phyloP scores from a whole-genome alignment of 2,329 filamentous ascomycete genomes.

The Zymoseptoria crescenta region DNA sequence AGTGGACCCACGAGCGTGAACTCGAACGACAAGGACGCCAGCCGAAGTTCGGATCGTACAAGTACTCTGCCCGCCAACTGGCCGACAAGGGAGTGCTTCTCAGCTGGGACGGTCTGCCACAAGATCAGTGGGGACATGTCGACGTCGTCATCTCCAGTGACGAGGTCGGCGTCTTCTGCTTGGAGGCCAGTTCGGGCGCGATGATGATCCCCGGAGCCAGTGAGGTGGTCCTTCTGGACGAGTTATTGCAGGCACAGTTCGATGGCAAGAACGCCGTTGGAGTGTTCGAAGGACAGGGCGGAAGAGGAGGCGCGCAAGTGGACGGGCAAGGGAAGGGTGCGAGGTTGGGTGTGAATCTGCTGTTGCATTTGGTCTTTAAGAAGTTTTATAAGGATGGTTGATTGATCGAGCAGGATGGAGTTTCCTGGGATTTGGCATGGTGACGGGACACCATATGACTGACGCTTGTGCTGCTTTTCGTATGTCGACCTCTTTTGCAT shows the following conservation, averaged over 20 bases:
- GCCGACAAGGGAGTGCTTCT: slow-evolving; percentile 92
- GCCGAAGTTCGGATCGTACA: slow-evolving; percentile 96
- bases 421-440: neutral
- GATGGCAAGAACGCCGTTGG: slow-evolving; percentile 95
- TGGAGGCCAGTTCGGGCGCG: slow-evolving; percentile 83
- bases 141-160: slow-evolving; percentile 87
- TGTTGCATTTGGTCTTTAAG: slow-evolving; percentile 95
- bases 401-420: neutral
- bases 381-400: slow-evolving; percentile 70
- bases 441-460: neutral
- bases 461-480: neutral
- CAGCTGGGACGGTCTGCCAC: slow-evolving; percentile 74
- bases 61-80: slow-evolving; percentile 84
- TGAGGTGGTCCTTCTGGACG: slow-evolving; percentile 81
- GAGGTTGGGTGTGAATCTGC: slow-evolving; percentile 89
- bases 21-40: slow-evolving; percentile 85
- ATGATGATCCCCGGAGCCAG: slow-evolving; percentile 95
- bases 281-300: slow-evolving; percentile 63
- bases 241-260: slow-evolving; percentile 91
- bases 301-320: slow-evolving; percentile 7
- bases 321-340: slow-evolving; percentile 37
- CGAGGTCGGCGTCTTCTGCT: slow-evolving; percentile 84
- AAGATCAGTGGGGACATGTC: slow-evolving; percentile 81
- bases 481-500: neutral
- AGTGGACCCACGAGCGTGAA: slow-evolving; percentile 97